Base-by-base conservation (phyloP, 148 eudicot species). In the Camellia granthamiana region DNA sequence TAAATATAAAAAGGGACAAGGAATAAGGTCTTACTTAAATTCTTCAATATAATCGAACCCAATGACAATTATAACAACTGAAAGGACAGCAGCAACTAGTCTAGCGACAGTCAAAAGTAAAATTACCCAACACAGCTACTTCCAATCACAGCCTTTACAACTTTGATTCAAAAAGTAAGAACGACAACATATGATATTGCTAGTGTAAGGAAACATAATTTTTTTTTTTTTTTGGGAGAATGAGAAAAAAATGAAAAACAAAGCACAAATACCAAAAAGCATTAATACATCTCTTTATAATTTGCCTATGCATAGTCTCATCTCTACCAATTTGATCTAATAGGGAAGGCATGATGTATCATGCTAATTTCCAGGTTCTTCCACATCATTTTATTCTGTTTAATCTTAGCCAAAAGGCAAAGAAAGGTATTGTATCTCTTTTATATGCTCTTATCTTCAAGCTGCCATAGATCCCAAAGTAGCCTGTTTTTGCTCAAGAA, bases 381-480 rank as follows among this genome's bases (percentile, higher is more conserved):
- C 74, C 7, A 42, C 3, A 52, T 79, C 41, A 54, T 77, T 38
- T 75, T 80, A 1, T 5, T 69, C 51, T 12, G 3, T 14, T 38
- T 55, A 61, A 61, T 61, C 30, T 18, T 41, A 38, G 8, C 4
- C 4, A 41, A 59, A 75, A 42, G 3, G 46, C 3, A 3, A 30
- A 61, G 49, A 42, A 18, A 75, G 54, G 78, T 42, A 60, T 59
- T 19, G 0, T 18, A 59, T 23, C 66, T 56, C 77, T 3, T 6
- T 56, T 55, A 7, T 14, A 74, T 42, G 38, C 51, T 43, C 71
- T 52, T 30, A 61, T 56, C 54, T 13, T 81, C 82, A 91, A 52
- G 88, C 86, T 0, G 88, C 69, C 77, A 86, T 84, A 30, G 93
- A 79, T 81, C 84, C 86, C 77, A 89, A 76, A 47, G 77, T 72